Percentiles rank a stretch among this genome's conserved stretches.
phyloP scores from a whole-genome alignment of 352 stramenopile genomes.

The Pythium brachiatum region DNA sequence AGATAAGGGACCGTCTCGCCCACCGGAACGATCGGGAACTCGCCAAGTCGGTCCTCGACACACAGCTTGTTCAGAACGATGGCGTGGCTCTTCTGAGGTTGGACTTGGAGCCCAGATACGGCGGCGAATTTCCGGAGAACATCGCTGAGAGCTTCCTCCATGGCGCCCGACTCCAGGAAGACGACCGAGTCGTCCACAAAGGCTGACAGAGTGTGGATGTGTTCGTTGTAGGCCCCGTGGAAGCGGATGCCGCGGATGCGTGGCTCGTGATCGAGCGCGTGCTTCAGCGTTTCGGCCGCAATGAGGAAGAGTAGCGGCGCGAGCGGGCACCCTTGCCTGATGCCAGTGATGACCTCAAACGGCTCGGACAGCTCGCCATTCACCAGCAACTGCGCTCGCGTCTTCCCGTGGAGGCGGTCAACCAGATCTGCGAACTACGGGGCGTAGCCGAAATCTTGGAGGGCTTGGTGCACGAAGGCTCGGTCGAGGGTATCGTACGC shows the following conservation, averaged over 20 bases:
- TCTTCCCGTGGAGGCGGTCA: neutral
- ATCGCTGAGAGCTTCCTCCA: neutral
- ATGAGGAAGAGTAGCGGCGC: slow-evolving; percentile 19
- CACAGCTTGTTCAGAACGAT: neutral
- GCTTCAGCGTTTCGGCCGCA: slow-evolving; percentile 8
- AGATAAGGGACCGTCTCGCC: slow-evolving; percentile 15
- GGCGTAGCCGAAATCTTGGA: neutral
- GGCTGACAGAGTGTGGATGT: slow-evolving; percentile 10
- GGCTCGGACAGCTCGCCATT: slow-evolving; percentile 2
- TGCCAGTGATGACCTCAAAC: neutral
- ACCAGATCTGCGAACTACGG: neutral
- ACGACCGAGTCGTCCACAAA: slow-evolving; percentile 29
- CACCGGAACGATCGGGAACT: slow-evolving; percentile 6
- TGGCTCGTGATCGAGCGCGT: neutral
- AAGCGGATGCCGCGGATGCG: neutral
- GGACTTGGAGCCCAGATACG: slow-evolving; percentile 16
- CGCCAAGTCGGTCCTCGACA: neutral
- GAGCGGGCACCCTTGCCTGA: slow-evolving; percentile 18
- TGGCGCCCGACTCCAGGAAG: neutral
- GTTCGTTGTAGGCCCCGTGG: neutral
- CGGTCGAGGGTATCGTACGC: slow-evolving; percentile 17
- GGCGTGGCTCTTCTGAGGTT: slow-evolving; percentile 19
- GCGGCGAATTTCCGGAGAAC: slow-evolving; percentile 4
- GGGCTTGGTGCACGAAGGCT: neutral
- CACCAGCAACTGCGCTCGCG: slow-evolving; percentile 9